Conservation (phyloP, 2,329 filamentous ascomycete species). For the Fusarium sp. region DNA sequence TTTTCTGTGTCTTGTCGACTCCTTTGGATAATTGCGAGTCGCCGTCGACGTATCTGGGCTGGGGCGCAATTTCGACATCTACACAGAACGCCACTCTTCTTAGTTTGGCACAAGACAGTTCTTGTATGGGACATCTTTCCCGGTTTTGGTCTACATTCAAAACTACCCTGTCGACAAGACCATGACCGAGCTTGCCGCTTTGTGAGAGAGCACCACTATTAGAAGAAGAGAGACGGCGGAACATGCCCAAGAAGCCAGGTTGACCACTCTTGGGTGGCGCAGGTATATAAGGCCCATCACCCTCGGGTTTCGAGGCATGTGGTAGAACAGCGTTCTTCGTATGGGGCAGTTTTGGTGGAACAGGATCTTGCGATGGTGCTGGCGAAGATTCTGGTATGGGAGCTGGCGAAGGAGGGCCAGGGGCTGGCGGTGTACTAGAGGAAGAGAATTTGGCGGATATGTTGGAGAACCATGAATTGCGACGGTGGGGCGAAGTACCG, state of each 20-base stretch:
- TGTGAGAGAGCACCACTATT: conserved; percentile 53
- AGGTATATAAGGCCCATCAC: conserved; percentile 76
- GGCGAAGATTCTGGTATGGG: conserved; percentile 48
- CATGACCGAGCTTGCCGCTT: conserved; percentile 61
- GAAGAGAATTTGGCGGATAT: conserved; percentile 92
- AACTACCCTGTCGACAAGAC: conserved; percentile 81
- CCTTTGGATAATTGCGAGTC: conserved; percentile 56
- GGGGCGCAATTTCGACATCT: conserved; percentile 94
- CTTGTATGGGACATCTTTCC: conserved; percentile 81
- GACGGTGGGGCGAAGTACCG: conserved; percentile 60
- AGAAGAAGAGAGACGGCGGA: conserved; percentile 84
- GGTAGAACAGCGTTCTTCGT: conserved; percentile 70
- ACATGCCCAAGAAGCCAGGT: conserved; percentile 82
- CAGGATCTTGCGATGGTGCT: conserved; percentile 54
- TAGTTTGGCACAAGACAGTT: conserved; percentile 83
- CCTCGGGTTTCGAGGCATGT: conserved; percentile 66
- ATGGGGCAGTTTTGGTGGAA: conserved; percentile 62
- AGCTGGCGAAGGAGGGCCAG: conserved; percentile 49
- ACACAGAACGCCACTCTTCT: conserved; percentile 94
- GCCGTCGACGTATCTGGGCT: conserved; percentile 79
- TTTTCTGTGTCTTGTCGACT: conserved; percentile 68
- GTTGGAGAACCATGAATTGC: conserved; percentile 92
- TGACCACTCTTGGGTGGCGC: conserved; percentile 77
- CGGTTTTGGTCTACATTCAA: conserved; percentile 87
- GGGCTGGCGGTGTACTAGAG: conserved; percentile 52